Evolutionary conservation across 2,329 filamentous ascomycete genomes (phyloP), one percentile per base, ranked within the genome.

Genomic region (Ophiostoma angusticollis): DNA sequence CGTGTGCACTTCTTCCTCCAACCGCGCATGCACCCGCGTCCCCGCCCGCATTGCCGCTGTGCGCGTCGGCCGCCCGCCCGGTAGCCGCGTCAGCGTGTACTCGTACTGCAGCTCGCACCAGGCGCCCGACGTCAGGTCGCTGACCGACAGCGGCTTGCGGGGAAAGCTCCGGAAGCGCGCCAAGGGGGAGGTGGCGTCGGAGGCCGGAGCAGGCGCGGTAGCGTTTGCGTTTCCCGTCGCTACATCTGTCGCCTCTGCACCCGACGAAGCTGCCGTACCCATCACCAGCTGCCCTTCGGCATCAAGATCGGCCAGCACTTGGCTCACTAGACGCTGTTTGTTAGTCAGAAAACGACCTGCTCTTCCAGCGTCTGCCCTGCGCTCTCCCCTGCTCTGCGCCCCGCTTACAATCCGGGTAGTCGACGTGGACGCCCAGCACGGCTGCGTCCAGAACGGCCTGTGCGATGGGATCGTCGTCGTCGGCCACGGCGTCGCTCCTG

Each of bases 41-140:
- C 91, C 91, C 38, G 75, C 70, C 54, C 78, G 80, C 91, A 98
- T 98, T 0, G 84, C 85, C 2, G 72, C 59, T 1, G 87, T 96
- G 24, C 68, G 68, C 39, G 72, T 80, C 54, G 82, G 87, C 41
- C 73, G 74, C 1, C 89, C 91, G 52, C 80, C 64, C 0, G 70
- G 71, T 4, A 74, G 74, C 39, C 74, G 78, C 3, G 78, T 83
- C 39, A 98, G 68, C 0, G 77, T 84, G 60, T 93, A 95, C 67
- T 78, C 86, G 52, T 94, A 93, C 56, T 96, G 87, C 43, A 96
- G 58, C 58, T 98, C 89, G 57, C 91, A 98, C 91, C 91, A 98
- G 7, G 87, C 80, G 2, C 87, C 87, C 1, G 84, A 81, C 0
- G 87, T 76, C 18, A 96, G 62, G 57, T 98, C 91, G 3, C 84